A percentile compares a stretch with the other conserved stretches of the same genome.
phyloP scores from a whole-genome alignment of 2,329 filamentous ascomycete species.

The Fusarium scirpi region DNA sequence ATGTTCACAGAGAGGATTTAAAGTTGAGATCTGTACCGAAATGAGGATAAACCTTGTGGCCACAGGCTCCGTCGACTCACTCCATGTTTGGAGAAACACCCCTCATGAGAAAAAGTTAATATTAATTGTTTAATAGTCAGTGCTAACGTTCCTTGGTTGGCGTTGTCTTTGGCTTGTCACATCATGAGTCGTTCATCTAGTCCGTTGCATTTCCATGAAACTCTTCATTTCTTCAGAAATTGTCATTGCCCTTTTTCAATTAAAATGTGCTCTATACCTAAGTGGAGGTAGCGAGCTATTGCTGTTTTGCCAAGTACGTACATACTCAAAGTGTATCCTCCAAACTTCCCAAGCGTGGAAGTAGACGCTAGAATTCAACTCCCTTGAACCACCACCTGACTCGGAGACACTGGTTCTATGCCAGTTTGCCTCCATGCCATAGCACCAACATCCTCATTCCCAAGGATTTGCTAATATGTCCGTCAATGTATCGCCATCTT shows the following conservation, averaged over 20 bases:
- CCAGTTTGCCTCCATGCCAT: slow-evolving; percentile 7
- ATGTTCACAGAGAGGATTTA: slow-evolving; percentile 6
- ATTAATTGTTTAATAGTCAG: slow-evolving; percentile 7
- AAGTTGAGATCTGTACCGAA: slow-evolving; percentile 31
- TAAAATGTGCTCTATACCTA: slow-evolving; percentile 38
- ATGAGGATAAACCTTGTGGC: slow-evolving; percentile 18
- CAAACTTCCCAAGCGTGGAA: slow-evolving; percentile 11
- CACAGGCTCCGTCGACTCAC: background rate
- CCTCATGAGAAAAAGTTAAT: slow-evolving; percentile 1
- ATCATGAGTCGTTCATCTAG: slow-evolving; percentile 11
- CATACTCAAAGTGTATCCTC: slow-evolving; percentile 38
- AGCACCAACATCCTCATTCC: slow-evolving; percentile 4
- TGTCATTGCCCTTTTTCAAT: slow-evolving; percentile 36
- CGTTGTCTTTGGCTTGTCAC: slow-evolving; percentile 1
- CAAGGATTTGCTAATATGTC: slow-evolving; percentile 1
- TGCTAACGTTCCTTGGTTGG: background rate
- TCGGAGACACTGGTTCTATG: slow-evolving; percentile 5
- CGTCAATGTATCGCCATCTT: slow-evolving; percentile 3
- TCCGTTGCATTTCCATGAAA: slow-evolving; percentile 2
- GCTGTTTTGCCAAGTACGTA: slow-evolving; percentile 40
- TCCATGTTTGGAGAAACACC: background rate
- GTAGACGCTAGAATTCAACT: slow-evolving; percentile 6
- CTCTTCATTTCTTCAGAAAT: slow-evolving; percentile 32
- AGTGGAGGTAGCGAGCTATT: slow-evolving; percentile 34
- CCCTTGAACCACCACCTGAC: slow-evolving; percentile 1